Base-by-base conservation (phyloP, 805 yeast genomes). In the Pichia insulana region DNA sequence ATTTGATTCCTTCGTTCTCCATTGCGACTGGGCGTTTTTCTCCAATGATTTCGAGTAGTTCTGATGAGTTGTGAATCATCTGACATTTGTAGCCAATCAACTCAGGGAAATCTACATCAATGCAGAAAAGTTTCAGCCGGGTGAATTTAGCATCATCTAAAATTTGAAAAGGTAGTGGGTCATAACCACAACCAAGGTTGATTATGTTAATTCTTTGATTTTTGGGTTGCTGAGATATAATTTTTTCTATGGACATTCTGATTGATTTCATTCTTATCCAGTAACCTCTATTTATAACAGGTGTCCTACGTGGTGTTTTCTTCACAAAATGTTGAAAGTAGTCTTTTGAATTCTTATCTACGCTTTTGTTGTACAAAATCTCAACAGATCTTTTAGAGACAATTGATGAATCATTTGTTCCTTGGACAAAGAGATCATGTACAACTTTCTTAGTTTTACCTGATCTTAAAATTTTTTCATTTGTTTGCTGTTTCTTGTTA, bases 371-470 rank as follows among this genome's bases (percentile, higher is more conserved):
- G 49, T 80, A 84, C 10, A 83, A 61, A 50, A 70, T 63, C 52
- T 85, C 94, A 2, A 83, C 95, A 1, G 92, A 83, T 48, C 92
- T 62, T 52, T 84, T 84, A 2, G 92, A 83, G 1, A 83, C 88
- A 38, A 85, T 84, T 0, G 94, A 84, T 7, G 87, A 83, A 51
- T 80, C 83, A 55, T 85, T 84, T 3, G 95, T 84, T 3, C 86
- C 88, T 60, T 84, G 94, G n/a, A 84, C 78, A 25, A 81, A 80
- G 27, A 76, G 59, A 57, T 81, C 88, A 30, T 75, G 74, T 51
- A 69, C 74, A 19, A 66, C 64, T 48, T 69, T 71, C 33, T 69
- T 56, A 16, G 31, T 34, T 12, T 41, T 37, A 7, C n/a, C n/a
- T n/a, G n/a, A n/a, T n/a, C n/a, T 20, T 10, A 4, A 10, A 22